phyloP scores from a whole-genome alignment of 192 early-diverging fungal genomes.

The Coemansia sp. region DNA sequence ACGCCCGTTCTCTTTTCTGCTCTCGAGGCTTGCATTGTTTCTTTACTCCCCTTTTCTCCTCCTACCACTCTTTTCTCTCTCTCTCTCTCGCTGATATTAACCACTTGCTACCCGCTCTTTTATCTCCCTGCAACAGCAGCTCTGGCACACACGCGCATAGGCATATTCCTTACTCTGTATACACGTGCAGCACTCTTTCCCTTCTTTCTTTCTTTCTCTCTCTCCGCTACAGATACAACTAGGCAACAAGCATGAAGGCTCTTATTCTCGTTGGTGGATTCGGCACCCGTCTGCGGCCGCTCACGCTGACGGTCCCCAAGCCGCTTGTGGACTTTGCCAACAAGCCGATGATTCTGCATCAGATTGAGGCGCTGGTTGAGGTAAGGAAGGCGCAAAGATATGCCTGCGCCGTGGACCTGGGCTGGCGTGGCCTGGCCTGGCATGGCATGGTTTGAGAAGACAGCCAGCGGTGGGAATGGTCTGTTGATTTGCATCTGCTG shows the following conservation, averaged over 20 bases:
- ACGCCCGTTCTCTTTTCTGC: background rate
- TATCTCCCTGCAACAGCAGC: constrained; percentile 2
- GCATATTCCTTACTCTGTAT: background rate
- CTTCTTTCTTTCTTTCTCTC: background rate
- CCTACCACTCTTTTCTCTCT: background rate
- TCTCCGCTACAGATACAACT: background rate
- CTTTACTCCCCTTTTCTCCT: background rate
- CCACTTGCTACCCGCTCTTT: background rate
- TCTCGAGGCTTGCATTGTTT: background rate
- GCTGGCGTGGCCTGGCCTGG: too few species aligned
- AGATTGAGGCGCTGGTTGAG: constrained; percentile 96
- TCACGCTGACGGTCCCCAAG: constrained; percentile 95
- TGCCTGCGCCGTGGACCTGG: too few species aligned
- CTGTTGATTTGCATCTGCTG: background rate
- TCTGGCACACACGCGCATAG: background rate
- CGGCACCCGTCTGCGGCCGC: constrained; percentile 95
- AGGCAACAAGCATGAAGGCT: constrained; percentile 68
- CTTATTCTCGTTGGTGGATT: constrained; percentile 89
- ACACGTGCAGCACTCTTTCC: background rate
- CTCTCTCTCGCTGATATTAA: background rate
- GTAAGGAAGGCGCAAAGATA: too few species aligned
- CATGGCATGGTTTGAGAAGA: too few species aligned
- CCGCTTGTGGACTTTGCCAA: constrained; percentile 99
- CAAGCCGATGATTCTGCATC: constrained; percentile 98
- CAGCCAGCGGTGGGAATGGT: constrained; percentile 12